Evolutionary conservation across 352 stramenopile species (phyloP).

Genomic region (Thalassiosira exigua): DNA sequence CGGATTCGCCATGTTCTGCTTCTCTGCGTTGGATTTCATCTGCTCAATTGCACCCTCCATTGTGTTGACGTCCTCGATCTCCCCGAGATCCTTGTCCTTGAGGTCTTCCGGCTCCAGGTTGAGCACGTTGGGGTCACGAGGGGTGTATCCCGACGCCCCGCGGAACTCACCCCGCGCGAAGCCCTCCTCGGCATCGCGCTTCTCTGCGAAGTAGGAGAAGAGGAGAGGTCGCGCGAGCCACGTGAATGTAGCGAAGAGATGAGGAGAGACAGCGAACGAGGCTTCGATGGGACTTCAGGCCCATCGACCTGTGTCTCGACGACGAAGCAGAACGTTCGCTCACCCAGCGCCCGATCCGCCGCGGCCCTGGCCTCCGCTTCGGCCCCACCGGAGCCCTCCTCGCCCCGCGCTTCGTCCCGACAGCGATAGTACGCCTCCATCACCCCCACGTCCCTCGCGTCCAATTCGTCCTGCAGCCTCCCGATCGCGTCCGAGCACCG

Average conservation of each 20-base stretch:
- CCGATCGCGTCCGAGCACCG: slow-evolving; percentile 43
- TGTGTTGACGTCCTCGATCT: slow-evolving; percentile 70
- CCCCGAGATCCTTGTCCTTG: slow-evolving; percentile 38
- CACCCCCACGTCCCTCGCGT: slow-evolving; percentile 27
- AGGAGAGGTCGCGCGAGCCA: background rate
- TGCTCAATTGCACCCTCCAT: slow-evolving; percentile 45
- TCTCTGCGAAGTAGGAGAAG: slow-evolving; percentile 16
- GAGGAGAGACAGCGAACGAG: background rate
- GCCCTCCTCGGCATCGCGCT: slow-evolving; percentile 48
- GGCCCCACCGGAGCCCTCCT: background rate
- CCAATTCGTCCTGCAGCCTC: slow-evolving; percentile 57
- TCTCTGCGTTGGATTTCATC: slow-evolving; percentile 38
- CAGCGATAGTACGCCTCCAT: slow-evolving; percentile 51
- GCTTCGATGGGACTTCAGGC: background rate
- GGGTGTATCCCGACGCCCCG: slow-evolving; percentile 43
- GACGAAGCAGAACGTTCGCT: slow-evolving; percentile 8
- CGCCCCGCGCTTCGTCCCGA: slow-evolving; percentile 27
- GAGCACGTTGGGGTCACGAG: slow-evolving; percentile 35
- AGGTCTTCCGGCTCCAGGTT: slow-evolving; percentile 66
- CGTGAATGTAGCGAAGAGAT: background rate
- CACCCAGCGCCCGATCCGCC: slow-evolving; percentile 34
- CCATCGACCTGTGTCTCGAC: background rate
- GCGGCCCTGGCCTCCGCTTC: slow-evolving; percentile 14
- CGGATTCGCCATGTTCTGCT: slow-evolving; percentile 8
- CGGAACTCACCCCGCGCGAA: slow-evolving; percentile 55